A percentile compares a stretch with the other conserved stretches of the same genome.
Evolutionary conservation across 441 rosid genomes (phyloP).

Genomic region (Gossypium gossypioides): DNA sequence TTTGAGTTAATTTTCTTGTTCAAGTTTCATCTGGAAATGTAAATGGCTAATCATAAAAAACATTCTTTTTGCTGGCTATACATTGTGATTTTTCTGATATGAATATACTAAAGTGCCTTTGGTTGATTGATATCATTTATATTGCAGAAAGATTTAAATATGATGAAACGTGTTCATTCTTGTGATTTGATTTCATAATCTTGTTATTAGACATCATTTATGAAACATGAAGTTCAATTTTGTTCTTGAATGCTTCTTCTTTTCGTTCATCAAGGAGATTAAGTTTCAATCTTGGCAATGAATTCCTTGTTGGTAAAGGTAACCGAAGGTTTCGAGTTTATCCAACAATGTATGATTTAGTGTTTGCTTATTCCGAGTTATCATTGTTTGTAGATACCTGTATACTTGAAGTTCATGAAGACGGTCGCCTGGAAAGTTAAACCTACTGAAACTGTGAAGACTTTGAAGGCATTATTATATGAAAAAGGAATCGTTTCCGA

Average conservation of each 20-base stretch:
- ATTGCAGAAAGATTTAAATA: not conserved
- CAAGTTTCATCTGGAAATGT: not conserved
- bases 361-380: not conserved
- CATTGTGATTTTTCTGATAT: not conserved
- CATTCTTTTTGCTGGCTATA: not conserved
- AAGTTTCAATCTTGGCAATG: not conserved
- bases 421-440: slow-evolving; percentile 15
- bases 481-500: slow-evolving; percentile 21
- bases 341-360: not conserved
- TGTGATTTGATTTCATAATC: too few relatives aligned
- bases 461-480: slow-evolving; percentile 18
- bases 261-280: not conserved
- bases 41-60: not conserved
- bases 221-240: not conserved
- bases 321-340: not conserved
- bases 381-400: slow-evolving; percentile 18
- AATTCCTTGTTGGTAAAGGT: not conserved
- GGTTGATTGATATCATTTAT: not conserved
- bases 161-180: too few relatives aligned
- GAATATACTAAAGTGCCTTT: not conserved
- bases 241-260: not conserved
- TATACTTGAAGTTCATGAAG: slow-evolving; percentile 23
- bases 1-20: not conserved
- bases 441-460: slow-evolving; percentile 11
- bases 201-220: not conserved